A percentile compares a stretch with the other conserved stretches of the same genome.
These are phyloP conservation scores for Guadua angustifolia DNA, from an alignment of 176 grass and related monocot genomes.

Conservation along the genomic window DNA sequence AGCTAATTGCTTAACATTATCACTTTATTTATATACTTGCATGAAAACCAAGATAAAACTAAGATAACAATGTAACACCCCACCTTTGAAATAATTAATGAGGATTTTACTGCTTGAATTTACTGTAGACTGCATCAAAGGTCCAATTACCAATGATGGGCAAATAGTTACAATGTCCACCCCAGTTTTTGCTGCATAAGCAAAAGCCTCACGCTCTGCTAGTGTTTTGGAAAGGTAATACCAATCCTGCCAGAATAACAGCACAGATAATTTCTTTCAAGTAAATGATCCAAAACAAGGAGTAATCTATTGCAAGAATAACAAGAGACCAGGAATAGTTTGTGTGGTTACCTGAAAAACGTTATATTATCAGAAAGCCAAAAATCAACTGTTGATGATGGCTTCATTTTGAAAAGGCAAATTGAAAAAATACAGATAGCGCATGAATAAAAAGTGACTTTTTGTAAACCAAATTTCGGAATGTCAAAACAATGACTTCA, in stretches of 20 bases:
- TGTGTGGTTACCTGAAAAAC: background rate
- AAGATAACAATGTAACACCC: background rate
- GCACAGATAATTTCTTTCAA: background rate
- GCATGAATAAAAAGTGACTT: background rate
- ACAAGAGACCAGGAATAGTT: background rate
- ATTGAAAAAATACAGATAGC: background rate
- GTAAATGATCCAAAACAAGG: background rate
- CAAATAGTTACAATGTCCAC: constrained; percentile 53
- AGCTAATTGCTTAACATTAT: no score
- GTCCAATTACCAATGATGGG: constrained; percentile 47
- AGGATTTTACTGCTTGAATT: constrained; percentile 52
- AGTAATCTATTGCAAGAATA: background rate
- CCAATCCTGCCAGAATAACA: constrained; percentile 58
- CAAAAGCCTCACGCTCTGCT: constrained; percentile 51
- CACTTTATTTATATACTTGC: no score
- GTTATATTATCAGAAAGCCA: background rate
- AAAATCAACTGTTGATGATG: background rate
- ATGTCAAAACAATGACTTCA: background rate
- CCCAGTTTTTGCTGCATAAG: constrained; percentile 52
- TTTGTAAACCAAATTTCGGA: background rate
- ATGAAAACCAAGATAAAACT: constrained; percentile 12
- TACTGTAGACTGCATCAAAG: constrained; percentile 48
- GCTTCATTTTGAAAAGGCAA: background rate
- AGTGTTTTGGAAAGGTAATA: constrained; percentile 62
- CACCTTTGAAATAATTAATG: constrained; percentile 55